Base-by-base conservation (phyloP, 1,139 yeast species). In the Pichia sp. region DNA sequence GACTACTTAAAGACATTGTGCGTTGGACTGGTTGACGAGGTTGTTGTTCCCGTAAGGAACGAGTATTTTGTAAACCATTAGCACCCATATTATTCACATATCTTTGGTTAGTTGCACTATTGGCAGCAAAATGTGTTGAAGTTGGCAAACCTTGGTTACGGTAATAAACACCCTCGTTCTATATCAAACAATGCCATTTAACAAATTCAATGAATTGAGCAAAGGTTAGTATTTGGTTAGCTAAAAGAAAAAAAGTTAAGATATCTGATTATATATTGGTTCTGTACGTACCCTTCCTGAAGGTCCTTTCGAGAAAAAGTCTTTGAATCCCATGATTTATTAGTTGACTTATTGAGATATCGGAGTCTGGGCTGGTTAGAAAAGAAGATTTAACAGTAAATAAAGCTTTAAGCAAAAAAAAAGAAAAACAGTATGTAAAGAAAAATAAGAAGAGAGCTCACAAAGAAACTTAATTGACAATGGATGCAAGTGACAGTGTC, bases 1-100 rank as follows among this genome's bases (percentile, higher is more conserved):
- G 35, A 13, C 48, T 45, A 7, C 57, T 51, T 14, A 57, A 49
- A 8, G 53, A 53, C 59, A 57, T 50, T 25, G 63, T 45, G 10
- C 53, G 45, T 28, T 55, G 43, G 4, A 13, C 8, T 16, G 7
- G 19, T 13, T 18, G 10, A 11, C 14, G 28, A 3, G 36, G 38
- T 18, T 35, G 54, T 41, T n/a, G 45, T 19, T 21, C 40, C 14
- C 41, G 28, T 15, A 31, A n/a, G 3, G 36, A 15, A 8, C 33
- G 18, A 1, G 45, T 37, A 5, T 43, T 29, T 19, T 37, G 42
- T n/a, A 45, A 29, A 1, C 48, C 48, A 9, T 28, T 34, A 11
- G 43, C 7, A 20, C 41, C 31, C 8, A 45, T 32, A 24, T 33
- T 45, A 6, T 41, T 32, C 27, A 22, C 19, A 19, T 45, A 45